These are phyloP conservation scores for Hebeloma cylindrosporum DNA, from an alignment of 768 basidiomycete species.

Conservation along the genomic window DNA sequence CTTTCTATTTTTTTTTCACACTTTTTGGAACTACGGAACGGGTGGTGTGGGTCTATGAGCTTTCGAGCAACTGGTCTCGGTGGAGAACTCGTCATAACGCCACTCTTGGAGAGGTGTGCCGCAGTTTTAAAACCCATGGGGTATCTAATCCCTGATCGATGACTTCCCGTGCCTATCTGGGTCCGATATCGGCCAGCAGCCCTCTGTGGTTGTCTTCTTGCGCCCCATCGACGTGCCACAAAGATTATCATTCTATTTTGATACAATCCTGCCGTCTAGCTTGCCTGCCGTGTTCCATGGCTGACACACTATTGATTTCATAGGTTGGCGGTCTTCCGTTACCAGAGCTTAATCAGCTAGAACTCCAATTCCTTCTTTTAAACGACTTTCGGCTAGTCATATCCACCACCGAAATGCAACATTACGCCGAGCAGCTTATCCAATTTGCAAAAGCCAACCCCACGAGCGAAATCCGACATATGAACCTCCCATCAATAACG, in stretches of 20 bases:
- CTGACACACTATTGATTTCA: neutral
- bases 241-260: no score
- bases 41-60: no score
- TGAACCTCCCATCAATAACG: constrained; percentile 5
- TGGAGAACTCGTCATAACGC: no score
- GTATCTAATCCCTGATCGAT: neutral
- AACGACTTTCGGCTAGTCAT: constrained; percentile 95
- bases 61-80: no score
- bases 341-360: constrained; percentile 91
- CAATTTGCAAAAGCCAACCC: constrained; percentile 52
- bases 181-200: constrained; percentile 80
- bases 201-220: no score
- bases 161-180: neutral
- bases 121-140: no score
- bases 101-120: no score
- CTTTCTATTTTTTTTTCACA: neutral
- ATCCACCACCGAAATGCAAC: constrained; percentile 87
- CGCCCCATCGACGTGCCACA: no score
- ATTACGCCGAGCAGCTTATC: constrained; percentile 89
- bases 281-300: neutral
- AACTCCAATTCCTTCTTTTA: constrained; percentile 93
- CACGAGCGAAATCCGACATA: neutral
- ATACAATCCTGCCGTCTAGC: no score
- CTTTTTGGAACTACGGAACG: neutral
- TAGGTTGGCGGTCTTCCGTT: constrained; percentile 96